Percentiles rank a stretch among this genome's conserved stretches.
These are phyloP conservation scores for Penicillium angulare DNA, from an alignment of 495 filamentous ascomycete genomes.

Conservation along the genomic window DNA sequence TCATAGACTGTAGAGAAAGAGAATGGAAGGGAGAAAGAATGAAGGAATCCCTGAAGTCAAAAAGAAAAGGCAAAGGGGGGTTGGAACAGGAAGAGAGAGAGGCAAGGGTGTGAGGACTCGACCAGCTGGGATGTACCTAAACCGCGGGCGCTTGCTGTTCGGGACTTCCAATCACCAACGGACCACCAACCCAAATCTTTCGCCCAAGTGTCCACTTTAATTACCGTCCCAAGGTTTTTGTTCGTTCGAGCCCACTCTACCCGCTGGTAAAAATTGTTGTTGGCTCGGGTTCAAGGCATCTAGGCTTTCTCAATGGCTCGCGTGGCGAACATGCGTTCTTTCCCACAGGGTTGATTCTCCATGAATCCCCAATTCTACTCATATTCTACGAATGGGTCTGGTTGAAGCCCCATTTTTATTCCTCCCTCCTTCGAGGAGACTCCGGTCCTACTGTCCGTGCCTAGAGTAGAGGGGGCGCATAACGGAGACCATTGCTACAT, in stretches of 20 bases:
- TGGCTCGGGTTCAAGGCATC: neutral
- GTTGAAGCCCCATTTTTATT: neutral
- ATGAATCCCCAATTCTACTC: neutral
- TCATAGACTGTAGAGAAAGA: constrained; percentile 29
- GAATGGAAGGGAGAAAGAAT: constrained; percentile 26
- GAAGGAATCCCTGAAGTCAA: constrained; percentile 17
- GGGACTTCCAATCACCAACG: neutral
- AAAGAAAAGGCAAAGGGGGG: constrained; percentile 2
- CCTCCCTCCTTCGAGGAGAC: neutral
- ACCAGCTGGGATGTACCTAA: neutral
- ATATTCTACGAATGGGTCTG: too few relatives aligned
- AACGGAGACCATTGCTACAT: neutral
- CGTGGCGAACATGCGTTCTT: neutral
- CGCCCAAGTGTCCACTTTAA: neutral
- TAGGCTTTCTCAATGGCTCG: neutral
- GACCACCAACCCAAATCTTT: neutral
- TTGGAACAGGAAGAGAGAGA: constrained; percentile 2
- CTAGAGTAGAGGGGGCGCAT: constrained; percentile 1
- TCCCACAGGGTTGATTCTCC: neutral
- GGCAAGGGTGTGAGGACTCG: neutral
- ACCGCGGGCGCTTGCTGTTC: constrained; percentile 7
- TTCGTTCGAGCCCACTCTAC: neutral
- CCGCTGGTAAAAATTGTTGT: neutral
- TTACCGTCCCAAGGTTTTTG: neutral
- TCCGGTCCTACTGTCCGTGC: neutral